phyloP scores from a whole-genome alignment of 306 rosid genomes.

The Quercus variabilis region DNA sequence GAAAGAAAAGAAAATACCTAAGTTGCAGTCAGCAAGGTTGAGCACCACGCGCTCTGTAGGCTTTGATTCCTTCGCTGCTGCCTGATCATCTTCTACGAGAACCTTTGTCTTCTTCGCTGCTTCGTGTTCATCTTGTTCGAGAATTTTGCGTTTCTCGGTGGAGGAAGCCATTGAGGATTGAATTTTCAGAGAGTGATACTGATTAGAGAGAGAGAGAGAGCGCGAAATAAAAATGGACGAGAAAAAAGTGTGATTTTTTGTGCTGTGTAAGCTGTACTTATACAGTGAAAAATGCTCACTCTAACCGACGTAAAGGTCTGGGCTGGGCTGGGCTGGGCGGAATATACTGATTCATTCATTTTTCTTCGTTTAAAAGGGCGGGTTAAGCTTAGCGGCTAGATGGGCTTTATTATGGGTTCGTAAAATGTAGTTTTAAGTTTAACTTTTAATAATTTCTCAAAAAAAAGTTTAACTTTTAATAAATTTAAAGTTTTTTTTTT shows the following conservation, averaged over 20 bases:
- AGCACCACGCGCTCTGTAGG: slow-evolving; percentile 13
- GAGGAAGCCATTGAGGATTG: slow-evolving; percentile 21
- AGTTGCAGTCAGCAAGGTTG: slow-evolving; percentile 35
- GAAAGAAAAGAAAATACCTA: slow-evolving; percentile 18
- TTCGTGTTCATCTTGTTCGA: not conserved
- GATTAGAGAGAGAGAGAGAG: not conserved
- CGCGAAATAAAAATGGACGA: not conserved
- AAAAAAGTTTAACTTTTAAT: too few species aligned
- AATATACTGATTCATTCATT: too few species aligned
- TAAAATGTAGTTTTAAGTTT: too few species aligned
- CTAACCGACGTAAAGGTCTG: not conserved
- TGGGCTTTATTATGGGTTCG: too few species aligned
- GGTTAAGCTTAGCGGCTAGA: too few species aligned
- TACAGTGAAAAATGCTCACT: not conserved
- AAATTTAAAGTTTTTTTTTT: too few species aligned
- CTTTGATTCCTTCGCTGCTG: slow-evolving; percentile 8
- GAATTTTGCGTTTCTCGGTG: slow-evolving; percentile 14
- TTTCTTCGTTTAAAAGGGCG: too few species aligned
- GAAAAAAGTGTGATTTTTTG: not conserved
- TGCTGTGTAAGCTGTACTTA: not conserved
- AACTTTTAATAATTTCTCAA: too few species aligned
- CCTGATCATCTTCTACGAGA: not conserved
- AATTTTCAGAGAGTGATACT: not conserved
- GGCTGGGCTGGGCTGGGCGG: not conserved
- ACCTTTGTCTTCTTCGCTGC: slow-evolving; percentile 17